phyloP scores from a whole-genome alignment of 768 basidiomycete genomes.

The Termitomyces sp. region DNA sequence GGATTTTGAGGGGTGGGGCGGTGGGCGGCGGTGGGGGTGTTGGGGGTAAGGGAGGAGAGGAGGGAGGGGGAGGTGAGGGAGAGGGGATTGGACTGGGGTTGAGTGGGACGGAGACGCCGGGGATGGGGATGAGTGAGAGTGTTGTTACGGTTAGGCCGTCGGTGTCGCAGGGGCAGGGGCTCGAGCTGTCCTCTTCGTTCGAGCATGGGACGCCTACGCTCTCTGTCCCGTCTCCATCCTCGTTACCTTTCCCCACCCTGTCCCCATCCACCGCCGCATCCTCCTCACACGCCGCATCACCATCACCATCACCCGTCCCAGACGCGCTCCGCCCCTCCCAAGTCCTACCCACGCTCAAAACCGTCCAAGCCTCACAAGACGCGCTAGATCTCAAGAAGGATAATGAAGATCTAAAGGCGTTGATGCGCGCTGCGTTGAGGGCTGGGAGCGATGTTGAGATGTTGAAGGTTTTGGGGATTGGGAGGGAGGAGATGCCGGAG shows the following conservation, averaged over 20 bases:
- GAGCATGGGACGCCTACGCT: background rate
- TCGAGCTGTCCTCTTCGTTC: constrained; percentile 1
- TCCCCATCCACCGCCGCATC: background rate
- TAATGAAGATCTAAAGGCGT: constrained; percentile 50
- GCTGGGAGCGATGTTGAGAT: constrained; percentile 63
- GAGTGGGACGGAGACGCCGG: background rate
- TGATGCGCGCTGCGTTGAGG: constrained; percentile 57
- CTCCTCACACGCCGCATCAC: background rate
- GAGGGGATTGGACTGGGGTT: constrained; percentile 5
- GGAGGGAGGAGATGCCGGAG: constrained; percentile 72
- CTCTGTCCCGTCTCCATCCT: background rate
- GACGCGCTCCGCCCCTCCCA: background rate
- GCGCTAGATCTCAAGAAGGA: constrained; percentile 51
- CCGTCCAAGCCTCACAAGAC: constrained; percentile 37
- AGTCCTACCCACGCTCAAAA: constrained; percentile 23
- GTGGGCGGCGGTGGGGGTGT: background rate
- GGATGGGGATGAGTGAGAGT: background rate
- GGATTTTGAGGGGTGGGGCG: constrained; percentile 20
- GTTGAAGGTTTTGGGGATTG: constrained; percentile 60
- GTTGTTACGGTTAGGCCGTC: background rate
- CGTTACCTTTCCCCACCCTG: no score
- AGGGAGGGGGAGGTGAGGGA: no score
- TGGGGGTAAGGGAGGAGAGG: no score
- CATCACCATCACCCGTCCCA: background rate
- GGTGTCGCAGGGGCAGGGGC: background rate